Evolutionary conservation across 768 basidiomycete genomes (phyloP), one percentile per base, ranked within the genome.

Genomic region (Calocybe cyanea): DNA sequence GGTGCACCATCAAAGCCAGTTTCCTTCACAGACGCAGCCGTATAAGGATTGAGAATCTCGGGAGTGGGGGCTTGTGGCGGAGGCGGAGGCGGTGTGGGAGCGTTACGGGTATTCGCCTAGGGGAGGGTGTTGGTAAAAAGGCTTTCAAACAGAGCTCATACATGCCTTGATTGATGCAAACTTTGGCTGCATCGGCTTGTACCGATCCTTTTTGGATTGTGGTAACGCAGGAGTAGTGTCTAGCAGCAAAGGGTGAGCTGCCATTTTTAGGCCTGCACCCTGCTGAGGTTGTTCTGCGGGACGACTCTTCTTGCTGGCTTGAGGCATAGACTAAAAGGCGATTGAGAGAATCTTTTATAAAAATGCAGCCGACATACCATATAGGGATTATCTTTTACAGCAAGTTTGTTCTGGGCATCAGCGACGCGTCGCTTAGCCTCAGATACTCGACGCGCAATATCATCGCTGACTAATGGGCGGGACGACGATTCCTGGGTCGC

Each of bases 151-250:
- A 23, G 17, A 11, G 2, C 28, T 1, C n/a, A n/a, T 24, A 55
- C 70, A 38, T 15, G 85, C 90, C 72, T 87, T 92, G 65, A 95
- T 93, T 2, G 92, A 91, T 0, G 94, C 90, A 63, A 98, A 99
- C 65, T 99, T 99, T 40, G 96, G 96, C 52, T 94, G 93, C 94
- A 99, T 97, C 14, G 95, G 92, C 62, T 94, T 95, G 67, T 96
- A 96, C 50, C 87, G 71, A 63, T 96, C 91, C 64, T 94, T 92
- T 67, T 88, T 89, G 20, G 83, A 84, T 64, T 84, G 83, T 2
- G 76, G 77, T 3, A 75, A 68, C 2, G 68, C 58, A 6, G 78
- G 70, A 0, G 84, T 77, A 3, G 71, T 76, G 36, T 92, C 90
- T 30, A 93, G 72, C 19, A 95, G 64, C 18, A 93, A 70, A 2